Conservation (phyloP, 2,329 filamentous ascomycete species). For the Ceratocystis ficicola region DNA sequence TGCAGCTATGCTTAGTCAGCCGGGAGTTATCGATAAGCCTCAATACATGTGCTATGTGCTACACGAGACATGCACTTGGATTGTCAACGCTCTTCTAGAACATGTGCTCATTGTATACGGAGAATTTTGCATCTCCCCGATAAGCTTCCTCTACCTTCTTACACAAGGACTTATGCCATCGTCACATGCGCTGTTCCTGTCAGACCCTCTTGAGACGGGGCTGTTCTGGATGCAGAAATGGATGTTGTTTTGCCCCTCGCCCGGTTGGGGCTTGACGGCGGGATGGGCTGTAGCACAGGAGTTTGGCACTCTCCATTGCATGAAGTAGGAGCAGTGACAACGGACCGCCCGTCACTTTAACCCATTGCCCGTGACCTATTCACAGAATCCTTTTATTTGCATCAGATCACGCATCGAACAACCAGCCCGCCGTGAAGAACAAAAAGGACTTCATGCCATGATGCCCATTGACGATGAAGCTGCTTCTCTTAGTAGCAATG, state of each 20-base stretch:
- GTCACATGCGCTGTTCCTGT: not conserved
- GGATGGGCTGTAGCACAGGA: not conserved
- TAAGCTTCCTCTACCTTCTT: not conserved
- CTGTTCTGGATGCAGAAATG: not conserved
- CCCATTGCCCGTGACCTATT: not conserved
- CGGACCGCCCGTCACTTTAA: not conserved
- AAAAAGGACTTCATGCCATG: too few relatives aligned
- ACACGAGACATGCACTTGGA: not conserved
- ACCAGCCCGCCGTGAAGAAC: too few relatives aligned
- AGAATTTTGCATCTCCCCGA: not conserved
- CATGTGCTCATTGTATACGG: not conserved
- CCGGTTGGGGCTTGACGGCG: not conserved
- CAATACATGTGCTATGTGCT: too few relatives aligned
- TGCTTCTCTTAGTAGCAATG: too few relatives aligned
- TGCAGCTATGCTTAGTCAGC: not conserved
- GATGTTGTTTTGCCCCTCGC: not conserved
- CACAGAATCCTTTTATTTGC: too few relatives aligned
- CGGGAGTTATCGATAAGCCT: not conserved
- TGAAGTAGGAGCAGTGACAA: not conserved
- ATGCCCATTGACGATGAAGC: too few relatives aligned
- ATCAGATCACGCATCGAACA: too few relatives aligned
- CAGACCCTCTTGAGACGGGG: not conserved
- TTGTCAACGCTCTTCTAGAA: not conserved
- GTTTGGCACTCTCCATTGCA: not conserved
- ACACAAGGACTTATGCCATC: not conserved